These are phyloP conservation scores for Aschersonia sp. DNA, from an alignment of 2,329 filamentous ascomycete species.

Conservation along the genomic window DNA sequence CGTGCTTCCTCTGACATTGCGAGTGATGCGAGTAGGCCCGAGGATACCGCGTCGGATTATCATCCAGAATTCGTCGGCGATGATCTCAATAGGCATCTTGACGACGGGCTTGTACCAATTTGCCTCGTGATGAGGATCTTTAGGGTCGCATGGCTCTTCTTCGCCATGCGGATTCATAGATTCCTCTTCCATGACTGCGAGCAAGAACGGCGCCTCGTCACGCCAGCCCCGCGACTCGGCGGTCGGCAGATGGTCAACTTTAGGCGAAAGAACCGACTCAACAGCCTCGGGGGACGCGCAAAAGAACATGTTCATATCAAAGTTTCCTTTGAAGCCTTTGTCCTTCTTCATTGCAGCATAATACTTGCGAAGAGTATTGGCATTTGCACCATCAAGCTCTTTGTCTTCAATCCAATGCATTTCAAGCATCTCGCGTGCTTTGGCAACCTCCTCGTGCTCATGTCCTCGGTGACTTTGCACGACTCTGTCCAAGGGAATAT, in stretches of 20 bases:
- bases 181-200: constrained; percentile 4
- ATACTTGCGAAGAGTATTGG: constrained; percentile 1
- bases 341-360: constrained; percentile 1
- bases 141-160: constrained; percentile 4
- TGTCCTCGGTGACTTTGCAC: not conserved
- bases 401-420: constrained; percentile 1
- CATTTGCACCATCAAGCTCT: constrained; percentile 1
- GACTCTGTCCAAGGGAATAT: not conserved
- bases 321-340: not conserved
- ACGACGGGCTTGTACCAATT: constrained; percentile 9
- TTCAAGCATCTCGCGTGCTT: not conserved
- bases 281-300: constrained; percentile 7
- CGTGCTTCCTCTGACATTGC: constrained; percentile 4
- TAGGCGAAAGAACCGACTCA: constrained; percentile 3
- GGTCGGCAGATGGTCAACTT: constrained; percentile 3
- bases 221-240: constrained; percentile 3
- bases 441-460: not conserved
- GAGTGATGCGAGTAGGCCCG: constrained; percentile 1
- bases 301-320: constrained; percentile 5
- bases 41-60: constrained; percentile 1
- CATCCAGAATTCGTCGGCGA: constrained; percentile 7
- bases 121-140: constrained; percentile 2
- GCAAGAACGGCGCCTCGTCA: constrained; percentile 5
- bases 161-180: constrained; percentile 4
- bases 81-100: constrained; percentile 8